Percentiles rank a stretch among this genome's conserved stretches.
Evolutionary conservation across 208 protist genomes (phyloP).

Genomic region (Leishmania mexicana): DNA sequence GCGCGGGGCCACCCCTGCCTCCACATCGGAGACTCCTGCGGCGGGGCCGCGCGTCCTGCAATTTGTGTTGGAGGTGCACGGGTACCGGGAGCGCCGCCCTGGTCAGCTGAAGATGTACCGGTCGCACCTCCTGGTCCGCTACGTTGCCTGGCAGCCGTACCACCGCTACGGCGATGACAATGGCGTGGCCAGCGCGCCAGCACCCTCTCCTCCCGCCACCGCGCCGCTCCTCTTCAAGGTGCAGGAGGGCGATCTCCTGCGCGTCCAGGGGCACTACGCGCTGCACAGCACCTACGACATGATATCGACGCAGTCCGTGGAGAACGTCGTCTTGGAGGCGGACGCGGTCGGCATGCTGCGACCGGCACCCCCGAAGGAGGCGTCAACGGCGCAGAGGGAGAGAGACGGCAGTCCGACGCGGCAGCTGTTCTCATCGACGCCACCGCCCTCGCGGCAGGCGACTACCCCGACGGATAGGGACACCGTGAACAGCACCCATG

Average conservation of each 20-base stretch:
- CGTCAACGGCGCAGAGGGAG: background rate
- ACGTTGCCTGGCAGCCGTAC: conserved; percentile 28
- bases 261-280: conserved; percentile 66
- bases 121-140: conserved; percentile 51
- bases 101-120: conserved; percentile 67
- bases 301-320: conserved; percentile 65
- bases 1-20: conserved; percentile 8
- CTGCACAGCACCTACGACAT: conserved; percentile 75
- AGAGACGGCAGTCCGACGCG: background rate
- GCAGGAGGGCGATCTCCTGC: conserved; percentile 57
- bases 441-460: background rate
- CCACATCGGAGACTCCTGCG: background rate
- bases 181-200: conserved; percentile 1
- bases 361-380: background rate
- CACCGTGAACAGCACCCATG: background rate
- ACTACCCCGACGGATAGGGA: background rate
- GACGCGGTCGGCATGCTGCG: conserved; percentile 57
- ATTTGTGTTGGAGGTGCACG: conserved; percentile 55
- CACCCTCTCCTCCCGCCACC: background rate
- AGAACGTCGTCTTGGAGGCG: conserved; percentile 77
- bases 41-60: conserved; percentile 44
- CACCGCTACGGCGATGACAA: conserved; percentile 5
- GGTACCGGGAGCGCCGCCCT: conserved; percentile 55
- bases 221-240: conserved; percentile 24
- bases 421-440: background rate